These are phyloP conservation scores for Iris macrosiphon DNA, from an alignment of 106 monocot species.

Conservation along the genomic window DNA sequence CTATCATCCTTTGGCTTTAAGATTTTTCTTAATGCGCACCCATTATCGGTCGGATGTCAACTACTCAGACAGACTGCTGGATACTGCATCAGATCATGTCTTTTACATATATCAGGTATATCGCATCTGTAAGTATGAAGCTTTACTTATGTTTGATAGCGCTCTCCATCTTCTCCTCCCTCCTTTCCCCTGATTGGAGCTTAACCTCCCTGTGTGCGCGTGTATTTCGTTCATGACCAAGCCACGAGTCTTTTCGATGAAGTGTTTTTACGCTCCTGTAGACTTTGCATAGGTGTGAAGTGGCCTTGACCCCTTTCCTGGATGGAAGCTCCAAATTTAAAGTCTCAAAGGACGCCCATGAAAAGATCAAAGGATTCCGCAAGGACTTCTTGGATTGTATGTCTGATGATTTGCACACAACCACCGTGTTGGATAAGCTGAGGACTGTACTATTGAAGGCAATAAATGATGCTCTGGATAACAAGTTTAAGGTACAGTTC, in stretches of 20 bases:
- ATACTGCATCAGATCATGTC: constrained; percentile 62
- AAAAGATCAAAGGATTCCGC: constrained; percentile 59
- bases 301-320: constrained; percentile 47
- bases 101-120: constrained; percentile 83
- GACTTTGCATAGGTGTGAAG: constrained; percentile 84
- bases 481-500: constrained; percentile 69
- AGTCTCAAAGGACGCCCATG: constrained; percentile 37
- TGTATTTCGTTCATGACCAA: too few relatives aligned
- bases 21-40: constrained; percentile 84
- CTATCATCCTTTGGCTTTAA: constrained; percentile 88
- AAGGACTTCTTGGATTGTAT: constrained; percentile 47
- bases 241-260: too few relatives aligned
- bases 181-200: too few relatives aligned
- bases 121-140: background rate
- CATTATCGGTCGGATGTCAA: constrained; percentile 72
- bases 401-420: constrained; percentile 90
- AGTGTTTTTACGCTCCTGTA: too few relatives aligned
- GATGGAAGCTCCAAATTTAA: constrained; percentile 25
- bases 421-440: constrained; percentile 69
- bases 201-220: too few relatives aligned
- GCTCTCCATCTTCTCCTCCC: too few relatives aligned
- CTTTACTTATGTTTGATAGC: too few relatives aligned
- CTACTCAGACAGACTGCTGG: constrained; percentile 49
- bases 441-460: constrained; percentile 56
- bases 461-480: constrained; percentile 67